Evolutionary conservation across 345 rosid species (phyloP).

Genomic region (Chamaenerion angustifolium): DNA sequence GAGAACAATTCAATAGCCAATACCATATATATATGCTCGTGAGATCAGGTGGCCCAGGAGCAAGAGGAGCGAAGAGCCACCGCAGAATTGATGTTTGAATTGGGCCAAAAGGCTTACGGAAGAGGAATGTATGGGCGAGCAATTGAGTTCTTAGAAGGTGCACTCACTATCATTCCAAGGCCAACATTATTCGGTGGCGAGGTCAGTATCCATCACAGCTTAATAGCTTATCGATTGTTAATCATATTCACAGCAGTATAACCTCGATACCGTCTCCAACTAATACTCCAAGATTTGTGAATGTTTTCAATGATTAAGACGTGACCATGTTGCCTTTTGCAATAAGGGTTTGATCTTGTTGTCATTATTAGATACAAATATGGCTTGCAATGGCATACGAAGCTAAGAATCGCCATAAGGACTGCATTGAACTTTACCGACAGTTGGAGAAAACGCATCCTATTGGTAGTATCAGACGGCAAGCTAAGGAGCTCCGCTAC

Average conservation of each 20-base stretch:
- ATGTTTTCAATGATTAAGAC: background rate
- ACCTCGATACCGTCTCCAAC: too few species aligned
- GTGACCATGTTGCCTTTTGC: background rate
- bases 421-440: constrained; percentile 79
- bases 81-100: constrained; percentile 82
- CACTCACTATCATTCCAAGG: constrained; percentile 79
- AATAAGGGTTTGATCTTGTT: background rate
- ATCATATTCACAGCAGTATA: too few species aligned
- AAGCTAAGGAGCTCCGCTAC: constrained; percentile 84
- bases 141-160: constrained; percentile 85
- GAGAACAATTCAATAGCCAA: background rate
- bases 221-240: too few species aligned
- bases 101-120: constrained; percentile 93
- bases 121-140: constrained; percentile 82
- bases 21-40: background rate
- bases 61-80: constrained; percentile 87
- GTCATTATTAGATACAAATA: constrained; percentile 64
- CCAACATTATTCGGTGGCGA: constrained; percentile 85
- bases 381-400: constrained; percentile 99
- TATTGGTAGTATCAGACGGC: constrained; percentile 65
- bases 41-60: constrained; percentile 74
- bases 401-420: constrained; percentile 74
- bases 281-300: too few species aligned
- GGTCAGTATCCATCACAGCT: constrained; percentile 33
- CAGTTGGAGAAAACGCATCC: constrained; percentile 83